Percentiles rank a stretch among this genome's conserved stretches.
Conservation (phyloP, 1,139 yeast species). For the Saccharomyces hybrid region DNA sequence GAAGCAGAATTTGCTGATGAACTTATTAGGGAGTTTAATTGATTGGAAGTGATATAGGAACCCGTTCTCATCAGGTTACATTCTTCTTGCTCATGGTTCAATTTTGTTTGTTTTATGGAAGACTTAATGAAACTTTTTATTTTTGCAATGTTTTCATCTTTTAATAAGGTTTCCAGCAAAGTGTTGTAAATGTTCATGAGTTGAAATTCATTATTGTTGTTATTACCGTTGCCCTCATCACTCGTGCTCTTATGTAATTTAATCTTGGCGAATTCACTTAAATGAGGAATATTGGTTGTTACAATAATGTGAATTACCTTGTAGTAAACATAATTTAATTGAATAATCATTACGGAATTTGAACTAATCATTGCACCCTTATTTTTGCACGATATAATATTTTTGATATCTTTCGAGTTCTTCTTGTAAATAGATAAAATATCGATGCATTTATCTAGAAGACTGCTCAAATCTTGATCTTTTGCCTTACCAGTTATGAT, state of each 20-base stretch:
- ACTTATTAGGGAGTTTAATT: conserved; percentile 7
- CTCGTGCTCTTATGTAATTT: conserved; percentile 5
- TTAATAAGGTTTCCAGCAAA: conserved; percentile 23
- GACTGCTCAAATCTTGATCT: conserved; percentile 19
- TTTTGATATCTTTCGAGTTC: conserved; percentile 22
- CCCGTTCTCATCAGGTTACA: conserved; percentile 10
- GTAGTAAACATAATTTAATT: conserved; percentile 26
- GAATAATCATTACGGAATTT: conserved; percentile 1
- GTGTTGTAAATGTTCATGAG: conserved; percentile 28
- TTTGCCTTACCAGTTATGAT: conserved; percentile 17
- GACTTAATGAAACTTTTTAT: conserved; percentile 14
- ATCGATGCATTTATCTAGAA: conserved; percentile 27
- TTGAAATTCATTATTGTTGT: conserved; percentile 15
- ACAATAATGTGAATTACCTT: conserved; percentile 28
- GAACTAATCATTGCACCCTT: conserved; percentile 2
- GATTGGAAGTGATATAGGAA: conserved; percentile 13
- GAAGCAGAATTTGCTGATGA: background rate
- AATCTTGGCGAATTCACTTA: conserved; percentile 20
- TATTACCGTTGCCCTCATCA: conserved; percentile 10
- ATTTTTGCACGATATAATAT: background rate
- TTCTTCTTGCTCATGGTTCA: background rate
- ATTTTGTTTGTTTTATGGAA: background rate
- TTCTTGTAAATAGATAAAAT: conserved; percentile 28
- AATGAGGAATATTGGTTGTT: conserved; percentile 21
- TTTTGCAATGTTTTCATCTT: conserved; percentile 23